phyloP scores from a whole-genome alignment of 768 basidiomycete species.

The Mycena galopus region DNA sequence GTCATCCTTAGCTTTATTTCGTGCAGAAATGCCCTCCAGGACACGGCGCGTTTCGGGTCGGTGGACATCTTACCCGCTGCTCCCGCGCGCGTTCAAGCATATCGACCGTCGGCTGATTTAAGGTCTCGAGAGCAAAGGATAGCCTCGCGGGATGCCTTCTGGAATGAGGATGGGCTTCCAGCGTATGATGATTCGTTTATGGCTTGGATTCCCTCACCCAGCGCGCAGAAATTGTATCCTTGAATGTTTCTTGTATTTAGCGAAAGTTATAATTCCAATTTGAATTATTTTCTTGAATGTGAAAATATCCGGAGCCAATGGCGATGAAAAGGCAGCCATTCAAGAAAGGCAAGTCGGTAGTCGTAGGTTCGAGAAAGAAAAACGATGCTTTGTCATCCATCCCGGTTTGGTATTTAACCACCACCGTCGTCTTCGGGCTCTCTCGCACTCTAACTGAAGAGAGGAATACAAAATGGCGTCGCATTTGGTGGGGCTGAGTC shows the following conservation, averaged over 20 bases:
- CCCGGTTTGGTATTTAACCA: background rate
- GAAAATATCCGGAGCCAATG: background rate
- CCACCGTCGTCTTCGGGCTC: background rate
- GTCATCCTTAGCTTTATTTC: constrained; percentile 25
- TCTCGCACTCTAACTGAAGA: constrained; percentile 21
- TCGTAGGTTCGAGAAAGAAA: constrained; percentile 20
- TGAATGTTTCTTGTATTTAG: background rate
- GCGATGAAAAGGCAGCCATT: no score
- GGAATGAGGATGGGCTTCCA: constrained; percentile 44
- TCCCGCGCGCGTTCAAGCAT: background rate
- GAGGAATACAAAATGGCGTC: constrained; percentile 65
- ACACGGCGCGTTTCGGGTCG: background rate
- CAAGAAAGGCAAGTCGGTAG: background rate
- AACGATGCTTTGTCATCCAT: constrained; percentile 9
- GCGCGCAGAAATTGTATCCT: background rate
- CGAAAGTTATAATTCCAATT: background rate
- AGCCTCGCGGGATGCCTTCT: constrained; percentile 32
- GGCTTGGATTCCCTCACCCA: constrained; percentile 66
- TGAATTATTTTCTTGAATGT: constrained; percentile 8
- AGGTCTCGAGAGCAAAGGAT: constrained; percentile 36
- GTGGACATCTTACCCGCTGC: background rate
- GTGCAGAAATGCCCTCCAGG: constrained; percentile 14
- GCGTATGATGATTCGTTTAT: constrained; percentile 70
- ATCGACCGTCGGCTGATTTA: constrained; percentile 24
- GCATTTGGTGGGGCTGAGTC: constrained; percentile 71